Base-by-base conservation (phyloP, 148 eudicot species). In the Dianthus caryophyllus region DNA sequence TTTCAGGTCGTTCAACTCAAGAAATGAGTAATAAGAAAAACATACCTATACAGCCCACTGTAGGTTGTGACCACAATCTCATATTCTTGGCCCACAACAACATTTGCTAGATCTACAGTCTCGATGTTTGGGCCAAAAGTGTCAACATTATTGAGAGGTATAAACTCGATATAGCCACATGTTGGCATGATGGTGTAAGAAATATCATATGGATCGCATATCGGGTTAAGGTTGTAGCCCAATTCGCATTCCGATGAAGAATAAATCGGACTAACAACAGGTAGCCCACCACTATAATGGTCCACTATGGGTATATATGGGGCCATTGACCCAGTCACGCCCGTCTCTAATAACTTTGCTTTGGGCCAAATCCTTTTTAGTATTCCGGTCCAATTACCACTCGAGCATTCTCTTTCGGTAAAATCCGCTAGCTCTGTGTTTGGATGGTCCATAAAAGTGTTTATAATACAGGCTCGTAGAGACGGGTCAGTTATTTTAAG, bases 61-160 rank as follows among this genome's bases (percentile, higher is more conserved):
- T 58, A 59, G n/a, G 65, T 69, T 11, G 73, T 69, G 20, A 69
- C 65, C 17, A 69, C 58, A 15, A 69, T 20, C 46, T 69, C 73
- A 22, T 69, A 69, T 41, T 69, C 73, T 29, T 59, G 24, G 17
- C 73, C 73, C 17, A 69, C 55, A 20, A 27, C 44, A 14, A 69
- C 73, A 58, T 69, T 31, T 3, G 56, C 73, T 55, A 69, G 0
- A 21, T 59, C 65, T 0, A 88, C 83, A 1, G 84, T 78, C 8
- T 58, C 46, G 0, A 5, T 13, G 8, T 46, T 60, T 31, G 49
- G 5, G 11, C 18, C 22, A 6, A 38, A 49, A 49, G 33, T 43
- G 46, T 51, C 60, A 0, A 7, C 25, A 12, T n/a, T n/a, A n/a
- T 36, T 15, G 22, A 66, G 46, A 4, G 70, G 70, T 18, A 66